Evolutionary conservation across 805 yeast species (phyloP), one percentile per base, ranked within the genome.

Genomic region (Teunomyces atbi): DNA sequence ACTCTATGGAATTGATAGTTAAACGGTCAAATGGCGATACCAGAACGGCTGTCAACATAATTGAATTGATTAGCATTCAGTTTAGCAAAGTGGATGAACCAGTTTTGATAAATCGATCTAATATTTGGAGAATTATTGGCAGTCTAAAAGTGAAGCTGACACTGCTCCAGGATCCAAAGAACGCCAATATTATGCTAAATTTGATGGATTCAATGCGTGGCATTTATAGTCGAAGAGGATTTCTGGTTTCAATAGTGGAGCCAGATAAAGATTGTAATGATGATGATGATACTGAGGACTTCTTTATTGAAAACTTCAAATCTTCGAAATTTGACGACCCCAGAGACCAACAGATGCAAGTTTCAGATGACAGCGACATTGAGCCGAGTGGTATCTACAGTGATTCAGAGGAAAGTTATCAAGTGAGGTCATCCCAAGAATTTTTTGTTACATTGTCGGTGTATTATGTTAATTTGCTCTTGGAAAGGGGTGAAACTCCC

Each of bases 401-500:
- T 18, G 41, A 44, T 20, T n/a, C 37, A 12, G 52, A 47, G 16
- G 45, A 36, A 3, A 40, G 35, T 6, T 18, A 37, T 18, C 27
- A 35, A 2, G 41, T 48, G 0, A 20, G 29, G 2, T 26, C 18
- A 7, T 23, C 45, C 2, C 36, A 47, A 2, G 46, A 56, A 18
- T 56, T 48, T 41, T 49, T 49, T 18, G 39, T 43, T 4, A 26
- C 53, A 3, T 40, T 52, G 2, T 54, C 69, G 1, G 44, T 52
- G 0, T 51, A 52, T 40, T 51, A 56, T 8, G 27, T 60, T 4
- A 30, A 55, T 3, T 40, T 45, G 29, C 52, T 68, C 10, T 44
- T 66, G n/a, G 39, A 54, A 15, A 44, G 44, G 4, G 72, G 71
- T 1, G 71, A 66, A 41, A 54, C 70, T 6, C 62, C 64, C 1